A percentile compares a stretch with the other conserved stretches of the same genome.
Conservation (phyloP, 306 rosid species). For the Cyamopsis tetragonoloba region DNA sequence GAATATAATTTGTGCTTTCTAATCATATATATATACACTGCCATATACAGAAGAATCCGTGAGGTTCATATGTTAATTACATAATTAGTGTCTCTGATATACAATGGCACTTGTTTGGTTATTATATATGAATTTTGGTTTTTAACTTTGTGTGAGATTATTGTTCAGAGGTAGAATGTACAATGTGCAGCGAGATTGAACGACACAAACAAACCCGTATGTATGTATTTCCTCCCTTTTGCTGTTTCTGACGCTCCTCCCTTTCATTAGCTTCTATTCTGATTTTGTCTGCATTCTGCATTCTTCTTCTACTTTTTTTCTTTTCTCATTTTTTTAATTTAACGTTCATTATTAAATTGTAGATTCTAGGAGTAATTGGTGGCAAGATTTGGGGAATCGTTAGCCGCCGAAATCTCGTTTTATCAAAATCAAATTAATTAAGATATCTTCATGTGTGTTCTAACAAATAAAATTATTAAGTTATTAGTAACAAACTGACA, state of each 20-base stretch:
- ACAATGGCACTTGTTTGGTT: neutral
- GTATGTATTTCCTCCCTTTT: neutral
- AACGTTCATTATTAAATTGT: slow-evolving; percentile 8
- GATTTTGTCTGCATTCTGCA: slow-evolving; percentile 23
- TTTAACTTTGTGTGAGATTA: slow-evolving; percentile 28
- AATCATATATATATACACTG: slow-evolving; percentile 18
- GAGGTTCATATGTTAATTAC: slow-evolving; percentile 9
- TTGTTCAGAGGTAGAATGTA: slow-evolving; percentile 27
- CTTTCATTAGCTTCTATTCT: slow-evolving; percentile 4
- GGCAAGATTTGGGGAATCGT: slow-evolving; percentile 82
- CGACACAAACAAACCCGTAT: slow-evolving; percentile 5
- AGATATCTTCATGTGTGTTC: slow-evolving; percentile 11
- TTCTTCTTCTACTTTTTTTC: neutral
- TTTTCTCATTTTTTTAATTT: neutral
- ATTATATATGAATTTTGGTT: slow-evolving; percentile 7
- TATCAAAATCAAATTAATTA: slow-evolving; percentile 30
- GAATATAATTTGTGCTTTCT: slow-evolving; percentile 16
- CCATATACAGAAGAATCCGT: slow-evolving; percentile 10
- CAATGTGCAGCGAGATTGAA: slow-evolving; percentile 18
- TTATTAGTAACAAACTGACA: too few relatives aligned
- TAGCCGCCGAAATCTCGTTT: slow-evolving; percentile 60
- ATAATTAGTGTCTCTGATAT: neutral
- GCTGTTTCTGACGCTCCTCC: slow-evolving; percentile 14
- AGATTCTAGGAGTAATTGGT: slow-evolving; percentile 63
- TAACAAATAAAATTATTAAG: too few relatives aligned